Conservation (phyloP, 176 grass and related monocot genomes). For the Carex pumila region DNA sequence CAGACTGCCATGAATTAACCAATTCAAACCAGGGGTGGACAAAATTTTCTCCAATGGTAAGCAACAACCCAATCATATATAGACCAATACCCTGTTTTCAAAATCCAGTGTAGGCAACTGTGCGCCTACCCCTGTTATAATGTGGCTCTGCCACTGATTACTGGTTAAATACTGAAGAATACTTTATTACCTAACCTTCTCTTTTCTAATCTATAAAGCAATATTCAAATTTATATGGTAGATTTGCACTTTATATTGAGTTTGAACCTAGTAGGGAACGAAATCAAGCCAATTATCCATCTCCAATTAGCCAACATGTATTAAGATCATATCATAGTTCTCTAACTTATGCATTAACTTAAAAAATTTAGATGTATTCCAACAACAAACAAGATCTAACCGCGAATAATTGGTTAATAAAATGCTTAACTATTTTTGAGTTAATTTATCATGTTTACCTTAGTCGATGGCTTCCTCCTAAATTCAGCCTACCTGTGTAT, state of each 20-base stretch:
- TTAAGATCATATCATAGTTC: background rate
- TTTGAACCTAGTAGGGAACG: background rate
- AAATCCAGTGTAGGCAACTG: too few relatives aligned
- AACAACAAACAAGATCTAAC: background rate
- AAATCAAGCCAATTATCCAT: background rate
- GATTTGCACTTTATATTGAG: background rate
- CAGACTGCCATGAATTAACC: too few relatives aligned
- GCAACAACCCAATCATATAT: too few relatives aligned
- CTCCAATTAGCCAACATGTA: background rate
- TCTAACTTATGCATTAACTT: background rate
- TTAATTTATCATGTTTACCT: constrained; percentile 20
- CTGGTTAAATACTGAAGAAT: too few relatives aligned
- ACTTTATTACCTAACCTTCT: too few relatives aligned
- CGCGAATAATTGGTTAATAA: constrained; percentile 17
- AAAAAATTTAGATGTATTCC: background rate
- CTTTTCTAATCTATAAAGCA: too few relatives aligned
- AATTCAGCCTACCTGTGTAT: background rate
- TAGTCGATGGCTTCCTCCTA: constrained; percentile 7
- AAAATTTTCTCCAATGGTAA: too few relatives aligned
- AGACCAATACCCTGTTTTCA: too few relatives aligned
- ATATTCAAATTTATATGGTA: background rate
- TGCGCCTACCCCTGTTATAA: too few relatives aligned
- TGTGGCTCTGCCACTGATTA: too few relatives aligned
- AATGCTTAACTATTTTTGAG: constrained; percentile 8
- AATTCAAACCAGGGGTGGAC: too few relatives aligned